Evolutionary conservation across 768 basidiomycete species (phyloP).

Genomic region (Lentinula aciculospora): DNA sequence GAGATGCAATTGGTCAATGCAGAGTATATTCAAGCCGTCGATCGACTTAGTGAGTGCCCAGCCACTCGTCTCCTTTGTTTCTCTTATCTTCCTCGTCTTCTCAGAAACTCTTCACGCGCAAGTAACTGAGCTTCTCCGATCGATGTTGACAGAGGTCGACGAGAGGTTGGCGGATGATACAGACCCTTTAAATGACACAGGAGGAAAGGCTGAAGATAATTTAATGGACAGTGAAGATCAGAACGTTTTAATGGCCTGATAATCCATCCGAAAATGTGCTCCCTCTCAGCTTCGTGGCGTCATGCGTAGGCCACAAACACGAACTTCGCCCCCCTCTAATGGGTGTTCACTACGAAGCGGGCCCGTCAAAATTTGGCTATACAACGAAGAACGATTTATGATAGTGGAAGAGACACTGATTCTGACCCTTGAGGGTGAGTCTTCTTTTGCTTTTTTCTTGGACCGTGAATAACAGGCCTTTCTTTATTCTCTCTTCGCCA

Average conservation of each 20-base stretch:
- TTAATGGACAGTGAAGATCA: background rate
- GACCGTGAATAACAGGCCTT: too few species aligned
- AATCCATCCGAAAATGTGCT: background rate
- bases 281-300: too few species aligned
- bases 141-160: constrained; percentile 54
- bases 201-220: background rate
- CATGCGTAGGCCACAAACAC: too few species aligned
- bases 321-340: too few species aligned
- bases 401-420: too few species aligned
- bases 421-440: too few species aligned
- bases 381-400: too few species aligned
- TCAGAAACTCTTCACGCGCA: constrained; percentile 52
- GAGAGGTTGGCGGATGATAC: background rate
- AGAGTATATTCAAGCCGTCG: constrained; percentile 69
- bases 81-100: constrained; percentile 17
- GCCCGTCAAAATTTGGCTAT: too few species aligned
- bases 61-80: too few species aligned
- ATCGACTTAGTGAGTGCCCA: constrained; percentile 76
- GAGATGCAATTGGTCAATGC: constrained; percentile 70
- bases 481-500: too few species aligned
- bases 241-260: background rate
- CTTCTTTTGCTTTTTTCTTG: too few species aligned
- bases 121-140: constrained; percentile 50
- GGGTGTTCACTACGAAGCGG: too few species aligned
- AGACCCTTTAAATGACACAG: background rate